Evolutionary conservation across 139 green algal genomes (phyloP).

Genomic region (Micractinium sp.): DNA sequence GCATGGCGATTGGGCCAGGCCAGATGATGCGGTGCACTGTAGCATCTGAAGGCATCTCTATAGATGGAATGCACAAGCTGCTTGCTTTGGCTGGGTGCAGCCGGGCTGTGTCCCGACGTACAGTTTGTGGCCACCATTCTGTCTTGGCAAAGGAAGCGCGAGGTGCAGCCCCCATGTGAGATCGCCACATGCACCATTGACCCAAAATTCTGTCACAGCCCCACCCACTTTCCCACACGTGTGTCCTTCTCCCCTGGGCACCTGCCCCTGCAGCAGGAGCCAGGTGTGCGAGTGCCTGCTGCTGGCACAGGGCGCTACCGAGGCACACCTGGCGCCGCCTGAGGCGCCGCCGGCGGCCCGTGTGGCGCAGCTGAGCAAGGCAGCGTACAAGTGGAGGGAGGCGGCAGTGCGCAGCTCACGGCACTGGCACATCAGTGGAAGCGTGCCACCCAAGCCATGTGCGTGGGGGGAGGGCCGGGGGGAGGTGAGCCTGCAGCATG

Average conservation of each 20-base stretch:
- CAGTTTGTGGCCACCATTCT: too few species aligned
- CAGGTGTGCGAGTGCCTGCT: constrained; percentile 16
- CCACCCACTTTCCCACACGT: not conserved
- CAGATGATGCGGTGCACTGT: too few species aligned
- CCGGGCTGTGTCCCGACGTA: too few species aligned
- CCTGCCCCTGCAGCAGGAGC: not conserved
- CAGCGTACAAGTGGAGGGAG: not conserved
- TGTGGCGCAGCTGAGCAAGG: not conserved
- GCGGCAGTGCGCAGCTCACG: not conserved
- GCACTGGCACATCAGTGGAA: not conserved
- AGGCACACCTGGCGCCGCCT: not conserved
- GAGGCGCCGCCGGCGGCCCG: not conserved
- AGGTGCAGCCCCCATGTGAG: too few species aligned
- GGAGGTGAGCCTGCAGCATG: too few species aligned
- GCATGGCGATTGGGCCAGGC: too few species aligned
- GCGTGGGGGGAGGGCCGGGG: not conserved
- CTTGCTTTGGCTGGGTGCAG: not conserved
- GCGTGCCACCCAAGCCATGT: not conserved
- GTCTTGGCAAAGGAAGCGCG: too few species aligned
- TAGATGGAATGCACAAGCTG: not conserved
- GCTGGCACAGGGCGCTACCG: not conserved
- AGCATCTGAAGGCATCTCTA: too few species aligned
- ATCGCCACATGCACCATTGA: too few species aligned
- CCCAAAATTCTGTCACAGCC: not conserved
- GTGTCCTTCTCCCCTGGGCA: not conserved